A percentile compares a stretch with the other conserved stretches of the same genome.
Conservation (phyloP, 2,329 filamentous ascomycete species). For the Neonectria hederae region DNA sequence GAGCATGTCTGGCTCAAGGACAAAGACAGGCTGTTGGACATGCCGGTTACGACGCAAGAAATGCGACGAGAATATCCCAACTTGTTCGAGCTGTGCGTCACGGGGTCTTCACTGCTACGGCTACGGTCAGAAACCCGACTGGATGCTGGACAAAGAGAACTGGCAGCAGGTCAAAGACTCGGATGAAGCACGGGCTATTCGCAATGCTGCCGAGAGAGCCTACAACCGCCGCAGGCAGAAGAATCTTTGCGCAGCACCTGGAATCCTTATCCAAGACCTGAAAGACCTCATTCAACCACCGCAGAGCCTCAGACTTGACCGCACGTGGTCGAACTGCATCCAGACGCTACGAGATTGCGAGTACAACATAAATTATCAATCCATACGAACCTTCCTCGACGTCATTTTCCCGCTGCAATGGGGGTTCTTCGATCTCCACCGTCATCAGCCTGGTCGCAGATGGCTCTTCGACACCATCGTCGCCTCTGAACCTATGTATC, state of each 20-base stretch:
- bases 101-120: slow-evolving; percentile 5
- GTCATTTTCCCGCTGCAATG: slow-evolving; percentile 21
- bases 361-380: slow-evolving; percentile 12
- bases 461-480: slow-evolving; percentile 22
- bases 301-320: slow-evolving; percentile 3
- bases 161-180: slow-evolving; percentile 22
- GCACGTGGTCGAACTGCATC: slow-evolving; percentile 19
- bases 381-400: slow-evolving; percentile 14
- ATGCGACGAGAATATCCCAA: slow-evolving; percentile 18
- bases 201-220: slow-evolving; percentile 4
- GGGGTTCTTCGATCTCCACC: slow-evolving; percentile 15
- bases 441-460: slow-evolving; percentile 4
- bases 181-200: slow-evolving; percentile 8
- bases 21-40: slow-evolving; percentile 19
- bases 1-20: slow-evolving; percentile 21
- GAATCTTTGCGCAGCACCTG: neutral
- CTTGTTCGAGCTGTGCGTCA: slow-evolving; percentile 8
- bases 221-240: slow-evolving; percentile 18
- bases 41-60: slow-evolving; percentile 21
- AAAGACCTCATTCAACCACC: neutral
- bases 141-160: slow-evolving; percentile 16
- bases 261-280: slow-evolving; percentile 14
- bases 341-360: slow-evolving; percentile 15
- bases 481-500: slow-evolving; percentile 20
- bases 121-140: slow-evolving; percentile 11